phyloP scores from a whole-genome alignment of 2,329 filamentous ascomycete species.

The Daldinia sp. region DNA sequence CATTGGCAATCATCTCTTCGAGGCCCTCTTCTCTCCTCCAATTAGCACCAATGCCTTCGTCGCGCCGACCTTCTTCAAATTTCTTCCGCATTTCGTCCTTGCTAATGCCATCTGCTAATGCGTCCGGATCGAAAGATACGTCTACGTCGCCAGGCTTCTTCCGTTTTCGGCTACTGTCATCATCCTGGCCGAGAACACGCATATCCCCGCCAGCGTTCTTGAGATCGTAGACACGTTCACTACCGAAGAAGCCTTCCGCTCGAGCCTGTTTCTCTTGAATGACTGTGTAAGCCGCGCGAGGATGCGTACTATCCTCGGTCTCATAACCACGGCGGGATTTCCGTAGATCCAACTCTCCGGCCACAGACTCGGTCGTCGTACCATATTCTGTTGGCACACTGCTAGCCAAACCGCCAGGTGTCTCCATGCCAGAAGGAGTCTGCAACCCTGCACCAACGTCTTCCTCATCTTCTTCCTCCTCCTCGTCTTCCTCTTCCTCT shows the following conservation, averaged over 20 bases:
- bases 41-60: slow-evolving; percentile 75
- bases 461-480: slow-evolving; percentile 73
- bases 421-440: slow-evolving; percentile 82
- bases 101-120: slow-evolving; percentile 78
- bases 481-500: slow-evolving; percentile 78
- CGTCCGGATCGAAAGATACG: slow-evolving; percentile 88
- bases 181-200: slow-evolving; percentile 83
- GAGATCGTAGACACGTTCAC: slow-evolving; percentile 92
- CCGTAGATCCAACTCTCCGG: slow-evolving; percentile 89
- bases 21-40: slow-evolving; percentile 88
- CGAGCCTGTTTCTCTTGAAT: slow-evolving; percentile 88
- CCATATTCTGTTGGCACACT: slow-evolving; percentile 84
- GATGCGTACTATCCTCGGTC: slow-evolving; percentile 81
- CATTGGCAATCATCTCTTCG: slow-evolving; percentile 94
- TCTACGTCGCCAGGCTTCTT: slow-evolving; percentile 98
- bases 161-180: slow-evolving; percentile 78
- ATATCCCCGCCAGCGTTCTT: slow-evolving; percentile 65
- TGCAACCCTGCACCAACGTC: slow-evolving; percentile 74
- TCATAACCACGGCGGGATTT: slow-evolving; percentile 88
- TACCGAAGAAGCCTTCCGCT: slow-evolving; percentile 94
- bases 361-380: slow-evolving; percentile 76
- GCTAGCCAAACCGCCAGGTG: slow-evolving; percentile 83
- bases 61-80: slow-evolving; percentile 79
- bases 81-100: slow-evolving; percentile 85
- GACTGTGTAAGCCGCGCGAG: slow-evolving; percentile 87